Evolutionary conservation across 768 basidiomycete species (phyloP).

Genomic region (Leucosporidium scottii): DNA sequence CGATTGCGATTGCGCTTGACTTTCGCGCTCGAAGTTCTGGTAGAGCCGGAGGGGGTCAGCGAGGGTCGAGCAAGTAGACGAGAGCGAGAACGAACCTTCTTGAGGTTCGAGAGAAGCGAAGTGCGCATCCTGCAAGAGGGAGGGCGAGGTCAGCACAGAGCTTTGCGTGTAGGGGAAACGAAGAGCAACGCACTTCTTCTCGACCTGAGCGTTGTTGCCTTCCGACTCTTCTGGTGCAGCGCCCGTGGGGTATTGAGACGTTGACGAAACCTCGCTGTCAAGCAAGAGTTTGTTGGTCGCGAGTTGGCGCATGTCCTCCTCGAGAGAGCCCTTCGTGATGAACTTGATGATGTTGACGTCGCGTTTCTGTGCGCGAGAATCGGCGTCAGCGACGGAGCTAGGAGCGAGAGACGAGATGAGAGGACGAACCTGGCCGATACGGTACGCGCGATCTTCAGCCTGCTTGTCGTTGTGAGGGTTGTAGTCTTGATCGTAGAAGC

Average conservation of each 20-base stretch:
- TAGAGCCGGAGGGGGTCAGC: no score
- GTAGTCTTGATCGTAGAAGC: not conserved
- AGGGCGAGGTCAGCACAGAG: not conserved
- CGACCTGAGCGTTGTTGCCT: conserved; percentile 3
- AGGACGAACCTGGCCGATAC: conserved; percentile 66
- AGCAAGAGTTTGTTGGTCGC: conserved; percentile 23
- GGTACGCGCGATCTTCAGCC: conserved; percentile 93
- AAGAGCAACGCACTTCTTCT: conserved; percentile 3
- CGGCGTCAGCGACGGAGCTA: no score
- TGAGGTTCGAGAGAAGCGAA: conserved; percentile 4
- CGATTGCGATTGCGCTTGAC: no score
- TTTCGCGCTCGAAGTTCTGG: no score
- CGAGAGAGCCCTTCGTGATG: conserved; percentile 58
- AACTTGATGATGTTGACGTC: conserved; percentile 93
- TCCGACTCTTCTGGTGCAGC: conserved; percentile 1
- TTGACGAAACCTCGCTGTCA: conserved; percentile 16
- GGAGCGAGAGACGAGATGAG: not conserved
- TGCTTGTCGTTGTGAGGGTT: conserved; percentile 76
- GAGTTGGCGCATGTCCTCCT: conserved; percentile 73
- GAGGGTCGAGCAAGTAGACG: not conserved
- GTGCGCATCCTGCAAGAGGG: not conserved
- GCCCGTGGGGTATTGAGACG: not conserved
- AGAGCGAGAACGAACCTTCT: conserved; percentile 5
- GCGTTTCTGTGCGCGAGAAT: conserved; percentile 39
- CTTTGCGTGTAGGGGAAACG: not conserved